Conservation (phyloP, 1,284 basidiomycete genomes). For the Ceratobasidium sp. region DNA sequence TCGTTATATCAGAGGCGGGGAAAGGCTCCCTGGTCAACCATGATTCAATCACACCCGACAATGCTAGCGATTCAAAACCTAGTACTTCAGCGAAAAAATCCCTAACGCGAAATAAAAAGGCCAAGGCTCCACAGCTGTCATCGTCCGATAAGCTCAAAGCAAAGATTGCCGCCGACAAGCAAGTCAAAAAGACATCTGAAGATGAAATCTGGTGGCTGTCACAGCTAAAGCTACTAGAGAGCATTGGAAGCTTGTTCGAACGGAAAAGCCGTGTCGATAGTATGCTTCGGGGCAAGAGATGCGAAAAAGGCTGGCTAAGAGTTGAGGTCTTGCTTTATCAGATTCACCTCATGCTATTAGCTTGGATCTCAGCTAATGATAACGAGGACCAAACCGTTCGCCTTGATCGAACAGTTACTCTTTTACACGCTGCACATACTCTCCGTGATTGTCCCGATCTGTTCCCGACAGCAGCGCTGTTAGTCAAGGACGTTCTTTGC, state of each 20-base stretch:
- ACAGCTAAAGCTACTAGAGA: slow-evolving; percentile 53
- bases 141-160: slow-evolving; percentile 53
- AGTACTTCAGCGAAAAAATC: not conserved
- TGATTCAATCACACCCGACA: too few relatives aligned
- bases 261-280: slow-evolving; percentile 50
- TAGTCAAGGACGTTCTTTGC: slow-evolving; percentile 54
- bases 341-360: slow-evolving; percentile 59
- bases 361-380: slow-evolving; percentile 61
- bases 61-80: too few relatives aligned
- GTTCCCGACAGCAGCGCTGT: slow-evolving; percentile 52
- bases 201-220: slow-evolving; percentile 60
- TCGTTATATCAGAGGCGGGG: slow-evolving; percentile 57
- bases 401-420: slow-evolving; percentile 56
- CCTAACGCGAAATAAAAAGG: too few relatives aligned
- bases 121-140: slow-evolving; percentile 41
- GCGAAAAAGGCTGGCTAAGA: slow-evolving; percentile 54
- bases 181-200: slow-evolving; percentile 51
- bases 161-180: slow-evolving; percentile 58
- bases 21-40: not conserved
- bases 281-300: slow-evolving; percentile 56
- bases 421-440: slow-evolving; percentile 59
- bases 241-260: slow-evolving; percentile 45
- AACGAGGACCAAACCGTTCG: slow-evolving; percentile 46
- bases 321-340: slow-evolving; percentile 61
- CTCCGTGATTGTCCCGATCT: slow-evolving; percentile 53